phyloP scores from a whole-genome alignment of 768 basidiomycete species.

The Psilocybe cubensis region DNA sequence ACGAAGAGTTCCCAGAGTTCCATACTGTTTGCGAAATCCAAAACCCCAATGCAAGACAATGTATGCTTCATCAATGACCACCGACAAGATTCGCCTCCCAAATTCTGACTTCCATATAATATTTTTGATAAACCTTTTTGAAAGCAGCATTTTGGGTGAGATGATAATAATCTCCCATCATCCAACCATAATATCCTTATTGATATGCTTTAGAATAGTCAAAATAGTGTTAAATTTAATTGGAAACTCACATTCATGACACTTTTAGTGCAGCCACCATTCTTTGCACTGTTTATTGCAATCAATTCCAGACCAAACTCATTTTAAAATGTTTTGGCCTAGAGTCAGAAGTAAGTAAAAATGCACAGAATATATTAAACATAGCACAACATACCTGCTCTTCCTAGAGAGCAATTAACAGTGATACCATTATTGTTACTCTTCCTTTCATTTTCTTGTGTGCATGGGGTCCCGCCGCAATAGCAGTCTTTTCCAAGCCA shows the following conservation, averaged over 20 bases:
- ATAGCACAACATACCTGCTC: too few species aligned
- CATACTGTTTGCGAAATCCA: constrained; percentile 36
- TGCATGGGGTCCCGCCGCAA: constrained; percentile 41
- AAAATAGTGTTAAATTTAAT: constrained; percentile 29
- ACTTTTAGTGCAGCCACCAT: constrained; percentile 30
- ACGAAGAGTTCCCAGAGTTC: constrained; percentile 26
- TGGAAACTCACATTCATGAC: constrained; percentile 26
- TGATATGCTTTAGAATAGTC: constrained; percentile 1
- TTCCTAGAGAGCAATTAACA: constrained; percentile 38
- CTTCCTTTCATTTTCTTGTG: constrained; percentile 27
- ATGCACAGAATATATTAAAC: too few species aligned
- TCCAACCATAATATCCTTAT: constrained; percentile 23
- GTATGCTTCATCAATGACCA: constrained; percentile 40
- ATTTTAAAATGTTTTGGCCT: constrained; percentile 29
- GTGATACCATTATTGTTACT: constrained; percentile 40
- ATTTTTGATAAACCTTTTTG: constrained; percentile 25
- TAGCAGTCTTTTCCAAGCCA: constrained; percentile 40
- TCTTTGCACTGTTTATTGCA: constrained; percentile 34
- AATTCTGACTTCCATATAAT: constrained; percentile 29
- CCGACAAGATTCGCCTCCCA: constrained; percentile 21
- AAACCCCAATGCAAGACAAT: constrained; percentile 39
- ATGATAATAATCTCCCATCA: constrained; percentile 34
- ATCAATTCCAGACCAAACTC: constrained; percentile 33
- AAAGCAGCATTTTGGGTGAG: constrained; percentile 38
- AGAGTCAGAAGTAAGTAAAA: too few species aligned